Evolutionary conservation across 805 yeast species (phyloP).

Genomic region (Saturnispora mendoncae): DNA sequence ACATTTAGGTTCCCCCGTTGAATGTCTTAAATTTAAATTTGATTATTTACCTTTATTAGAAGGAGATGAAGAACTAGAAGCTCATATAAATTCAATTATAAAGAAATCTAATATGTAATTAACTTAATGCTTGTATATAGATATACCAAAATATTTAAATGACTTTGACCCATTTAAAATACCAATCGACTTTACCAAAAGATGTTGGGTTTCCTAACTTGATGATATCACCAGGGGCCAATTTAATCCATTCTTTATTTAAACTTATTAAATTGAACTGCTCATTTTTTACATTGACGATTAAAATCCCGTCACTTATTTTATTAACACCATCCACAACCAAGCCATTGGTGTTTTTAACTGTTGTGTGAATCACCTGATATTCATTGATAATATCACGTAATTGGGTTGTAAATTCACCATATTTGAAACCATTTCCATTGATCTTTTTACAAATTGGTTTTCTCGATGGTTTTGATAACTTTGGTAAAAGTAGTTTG

Average conservation of each 20-base stretch:
- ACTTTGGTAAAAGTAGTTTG: background rate
- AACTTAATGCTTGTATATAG: constrained; percentile 1
- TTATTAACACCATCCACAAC: background rate
- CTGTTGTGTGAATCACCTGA: constrained; percentile 7
- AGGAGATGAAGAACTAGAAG: constrained; percentile 6
- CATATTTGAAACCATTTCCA: background rate
- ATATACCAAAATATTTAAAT: constrained; percentile 1
- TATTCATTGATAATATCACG: background rate
- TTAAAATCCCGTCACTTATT: constrained; percentile 9
- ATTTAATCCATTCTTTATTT: constrained; percentile 13
- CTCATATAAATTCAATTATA: constrained; percentile 3
- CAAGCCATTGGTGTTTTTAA: background rate
- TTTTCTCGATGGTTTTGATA: background rate
- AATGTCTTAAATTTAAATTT: constrained; percentile 10
- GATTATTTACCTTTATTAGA: constrained; percentile 14
- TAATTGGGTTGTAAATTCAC: background rate
- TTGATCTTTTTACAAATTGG: background rate
- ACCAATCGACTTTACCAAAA: constrained; percentile 10
- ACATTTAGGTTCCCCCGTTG: constrained; percentile 10
- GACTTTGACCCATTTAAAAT: constrained; percentile 16
- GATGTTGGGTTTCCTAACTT: constrained; percentile 9
- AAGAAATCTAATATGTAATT: constrained; percentile 2
- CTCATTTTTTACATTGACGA: constrained; percentile 6
- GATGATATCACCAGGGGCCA: constrained; percentile 11
- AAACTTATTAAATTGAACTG: constrained; percentile 11